Conservation (phyloP, 2,329 filamentous ascomycete genomes). For the Scedosporium apiospermum region DNA sequence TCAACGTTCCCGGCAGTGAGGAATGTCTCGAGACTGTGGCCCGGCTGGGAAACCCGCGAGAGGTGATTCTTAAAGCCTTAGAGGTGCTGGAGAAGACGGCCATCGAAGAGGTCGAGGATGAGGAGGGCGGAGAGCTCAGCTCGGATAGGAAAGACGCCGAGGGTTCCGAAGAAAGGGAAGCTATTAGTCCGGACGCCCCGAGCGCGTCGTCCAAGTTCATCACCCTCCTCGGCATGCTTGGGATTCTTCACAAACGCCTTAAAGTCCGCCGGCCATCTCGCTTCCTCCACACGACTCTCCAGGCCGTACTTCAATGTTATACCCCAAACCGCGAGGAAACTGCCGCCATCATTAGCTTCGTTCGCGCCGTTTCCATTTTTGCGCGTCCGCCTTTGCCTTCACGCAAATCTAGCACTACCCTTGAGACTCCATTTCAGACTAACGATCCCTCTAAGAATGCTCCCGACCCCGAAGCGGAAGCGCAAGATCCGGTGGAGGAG, state of each 20-base stretch:
- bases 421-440: slow-evolving; percentile 42
- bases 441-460: slow-evolving; percentile 45
- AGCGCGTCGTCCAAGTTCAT: slow-evolving; percentile 46
- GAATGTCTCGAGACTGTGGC: slow-evolving; percentile 65
- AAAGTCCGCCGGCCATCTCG: slow-evolving; percentile 69
- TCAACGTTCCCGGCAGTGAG: slow-evolving; percentile 59
- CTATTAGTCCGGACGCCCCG: slow-evolving; percentile 8
- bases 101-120: slow-evolving; percentile 30
- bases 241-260: slow-evolving; percentile 63
- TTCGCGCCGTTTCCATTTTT: slow-evolving; percentile 58
- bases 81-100: slow-evolving; percentile 53
- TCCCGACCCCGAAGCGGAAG: slow-evolving; percentile 50
- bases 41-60: slow-evolving; percentile 67
- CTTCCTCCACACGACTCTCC: slow-evolving; percentile 68
- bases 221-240: slow-evolving; percentile 59
- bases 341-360: slow-evolving; percentile 58
- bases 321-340: slow-evolving; percentile 57
- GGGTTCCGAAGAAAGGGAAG: slow-evolving; percentile 10
- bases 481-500: slow-evolving; percentile 45
- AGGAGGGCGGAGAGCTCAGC: slow-evolving; percentile 25
- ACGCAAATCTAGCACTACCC: slow-evolving; percentile 47
- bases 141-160: slow-evolving; percentile 15
- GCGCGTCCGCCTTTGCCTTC: slow-evolving; percentile 54
- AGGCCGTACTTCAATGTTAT: slow-evolving; percentile 61
- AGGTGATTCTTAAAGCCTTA: slow-evolving; percentile 72